Evolutionary conservation across 2,329 filamentous ascomycete species (phyloP), one percentile per base, ranked within the genome.

Genomic region (Colletotrichum sp.): DNA sequence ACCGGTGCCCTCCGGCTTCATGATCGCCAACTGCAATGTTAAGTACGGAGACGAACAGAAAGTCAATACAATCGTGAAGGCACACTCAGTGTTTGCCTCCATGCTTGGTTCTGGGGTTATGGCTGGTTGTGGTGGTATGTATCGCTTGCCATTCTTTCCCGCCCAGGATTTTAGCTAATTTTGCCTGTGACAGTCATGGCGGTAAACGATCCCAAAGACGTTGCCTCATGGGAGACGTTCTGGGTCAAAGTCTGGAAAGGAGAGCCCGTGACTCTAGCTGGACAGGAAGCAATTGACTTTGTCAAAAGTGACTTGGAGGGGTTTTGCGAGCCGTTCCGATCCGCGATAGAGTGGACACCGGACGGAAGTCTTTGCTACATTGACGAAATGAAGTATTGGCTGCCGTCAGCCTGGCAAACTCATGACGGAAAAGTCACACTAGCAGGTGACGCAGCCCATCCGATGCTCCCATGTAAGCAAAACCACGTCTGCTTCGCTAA

Each of bases 361-460:
- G 80, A 82, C 18, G 82, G 78, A 32, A 82, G 80, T 36, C 72
- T 67, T 9, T 81, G 82, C 36, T 79, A 80, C 64, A 78, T 84
- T 16, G 81, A 84, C 71, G 82, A 85, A 75, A 85, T 86, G 81
- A 82, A 80, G 55, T 83, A 84, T 72, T 86, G 84, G 85, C 72
- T 81, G 15, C 79, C 84, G 4, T 77, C 78, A 21, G 73, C 77
- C 1, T 86, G 82, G 80, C 79, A 83, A 28, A 84, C 82, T 26
- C 78, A 74, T 4, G 77, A 72, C 2, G 83, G 83, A 1, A 79
- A 83, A 26, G 80, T 84, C 15, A 85, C 85, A n/a, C 79, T 86
- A 4, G 83, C 83, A 1, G 85, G 85, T 15, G 85, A 86, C 67
- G 84, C 85, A 2, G 84, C 82, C 6, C 85, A 89, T 80, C 84